Conservation (phyloP, 257 asterid species). For the Petrea volubilis region DNA sequence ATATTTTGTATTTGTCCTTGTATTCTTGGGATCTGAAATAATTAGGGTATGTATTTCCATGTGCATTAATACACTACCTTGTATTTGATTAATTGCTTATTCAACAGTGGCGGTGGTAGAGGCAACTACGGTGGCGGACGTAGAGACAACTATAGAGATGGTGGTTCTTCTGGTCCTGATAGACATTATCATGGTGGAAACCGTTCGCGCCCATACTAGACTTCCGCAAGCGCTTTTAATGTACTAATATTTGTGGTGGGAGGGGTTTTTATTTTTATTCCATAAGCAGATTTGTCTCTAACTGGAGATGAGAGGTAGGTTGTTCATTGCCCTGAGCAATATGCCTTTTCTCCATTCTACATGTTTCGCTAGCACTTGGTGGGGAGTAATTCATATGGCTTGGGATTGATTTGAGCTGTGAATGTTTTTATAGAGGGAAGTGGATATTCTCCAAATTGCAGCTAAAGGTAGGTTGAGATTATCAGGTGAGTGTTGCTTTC, state of each 20-base stretch:
- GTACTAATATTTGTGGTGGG: slow-evolving; percentile 81
- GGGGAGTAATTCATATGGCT: slow-evolving; percentile 45
- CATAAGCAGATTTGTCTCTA: slow-evolving; percentile 65
- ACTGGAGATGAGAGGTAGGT: slow-evolving; percentile 93
- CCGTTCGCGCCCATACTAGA: slow-evolving; percentile 92
- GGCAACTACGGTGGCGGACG: slow-evolving; percentile 93
- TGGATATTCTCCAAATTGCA: slow-evolving; percentile 93
- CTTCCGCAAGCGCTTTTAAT: slow-evolving; percentile 44
- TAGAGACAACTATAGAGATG: slow-evolving; percentile 80
- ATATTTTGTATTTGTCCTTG: not conserved
- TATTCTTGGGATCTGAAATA: not conserved
- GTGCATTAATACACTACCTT: not conserved
- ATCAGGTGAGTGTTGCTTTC: slow-evolving; percentile 96
- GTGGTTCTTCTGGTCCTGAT: slow-evolving; percentile 95
- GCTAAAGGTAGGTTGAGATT: slow-evolving; percentile 81
- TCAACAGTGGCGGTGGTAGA: slow-evolving; percentile 84
- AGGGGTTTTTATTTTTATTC: slow-evolving; percentile 65
- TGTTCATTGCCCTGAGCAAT: slow-evolving; percentile 56
- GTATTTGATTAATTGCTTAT: slow-evolving; percentile 29
- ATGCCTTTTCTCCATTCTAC: slow-evolving; percentile 49
- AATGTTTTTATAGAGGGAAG: slow-evolving; percentile 85
- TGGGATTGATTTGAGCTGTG: slow-evolving; percentile 73
- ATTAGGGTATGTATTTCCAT: not conserved
- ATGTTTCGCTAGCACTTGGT: slow-evolving; percentile 45
- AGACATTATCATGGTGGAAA: slow-evolving; percentile 88